These are phyloP conservation scores for Xylaria arbuscula DNA, from an alignment of 2,329 filamentous ascomycete genomes.

Conservation along the genomic window DNA sequence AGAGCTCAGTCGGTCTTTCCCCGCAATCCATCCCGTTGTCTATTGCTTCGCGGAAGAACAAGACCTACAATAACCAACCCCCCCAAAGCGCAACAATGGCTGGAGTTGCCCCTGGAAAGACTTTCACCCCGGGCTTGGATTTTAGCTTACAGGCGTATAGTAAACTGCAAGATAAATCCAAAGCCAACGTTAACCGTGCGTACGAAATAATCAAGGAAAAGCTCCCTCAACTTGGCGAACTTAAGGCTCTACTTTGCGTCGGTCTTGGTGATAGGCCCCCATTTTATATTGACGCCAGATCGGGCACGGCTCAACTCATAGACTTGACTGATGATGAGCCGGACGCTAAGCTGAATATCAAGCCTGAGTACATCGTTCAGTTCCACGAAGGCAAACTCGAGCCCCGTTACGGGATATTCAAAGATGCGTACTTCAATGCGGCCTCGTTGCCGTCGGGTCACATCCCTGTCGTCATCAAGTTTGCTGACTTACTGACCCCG, in stretches of 20 bases:
- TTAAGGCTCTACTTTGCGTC: neutral
- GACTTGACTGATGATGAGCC: neutral
- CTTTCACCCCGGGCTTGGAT: neutral
- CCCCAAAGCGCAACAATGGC: too few relatives aligned
- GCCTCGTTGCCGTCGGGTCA: neutral
- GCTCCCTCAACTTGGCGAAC: neutral
- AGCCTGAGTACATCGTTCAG: neutral
- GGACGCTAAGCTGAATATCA: neutral
- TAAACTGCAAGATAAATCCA: neutral
- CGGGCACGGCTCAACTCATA: neutral
- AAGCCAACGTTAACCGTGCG: neutral
- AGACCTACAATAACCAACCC: too few relatives aligned
- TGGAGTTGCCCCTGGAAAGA: neutral
- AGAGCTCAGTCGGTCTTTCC: too few relatives aligned
- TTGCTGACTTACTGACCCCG: neutral
- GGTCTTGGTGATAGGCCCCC: neutral
- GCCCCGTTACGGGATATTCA: neutral
- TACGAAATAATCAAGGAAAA: neutral
- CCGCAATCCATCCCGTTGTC: too few relatives aligned
- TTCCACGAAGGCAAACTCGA: neutral
- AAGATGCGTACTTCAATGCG: neutral
- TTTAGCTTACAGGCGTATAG: neutral
- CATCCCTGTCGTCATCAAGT: neutral
- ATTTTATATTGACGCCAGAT: neutral
- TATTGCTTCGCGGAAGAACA: too few relatives aligned